Evolutionary conservation across 2,329 filamentous ascomycete genomes (phyloP), one percentile per base, ranked within the genome.

Genomic region (Phyllosticta ampelicida): DNA sequence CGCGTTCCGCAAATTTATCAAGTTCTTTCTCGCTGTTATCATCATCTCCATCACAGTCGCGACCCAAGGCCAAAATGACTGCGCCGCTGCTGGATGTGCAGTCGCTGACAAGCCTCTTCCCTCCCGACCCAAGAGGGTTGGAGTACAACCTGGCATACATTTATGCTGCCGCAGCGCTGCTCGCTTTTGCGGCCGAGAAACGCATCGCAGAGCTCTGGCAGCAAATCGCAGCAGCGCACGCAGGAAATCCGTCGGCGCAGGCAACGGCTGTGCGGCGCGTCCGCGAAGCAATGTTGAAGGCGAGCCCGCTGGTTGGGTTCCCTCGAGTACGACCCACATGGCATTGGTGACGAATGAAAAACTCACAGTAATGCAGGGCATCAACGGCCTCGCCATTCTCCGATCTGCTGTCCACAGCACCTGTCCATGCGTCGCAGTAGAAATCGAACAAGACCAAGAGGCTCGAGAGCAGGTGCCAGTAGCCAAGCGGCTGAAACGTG

Each of bases 381-480:
- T 59, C 48, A 59, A 59, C 57, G 57, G 52, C 57, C 57, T 59
- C 48, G 26, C 52, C 20, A 19, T 49, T 21, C 57, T 59, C 48
- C 53, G n/a, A 3, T 10, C 48, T 13, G n/a, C 52, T 16, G 28
- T 55, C 26, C 20, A 36, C 5, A 16, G 28, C 16, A 26, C 51
- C 44, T 51, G 21, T 20, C 51, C 56, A 2, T 26, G 20, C 21
- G 11, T 53, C 21, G 51, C 51, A 9, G 11, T 23, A 11, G 26
- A 19, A 21, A 11, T 53, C 21, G 51, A 26, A 11, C n/a, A 16
- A 4, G 51, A 53, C n/a, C 21, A 44, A 44, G 36, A 44, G 1
- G 36, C 36, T 16, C 36, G 16, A 23, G 29, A 18, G 0, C 23
- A 36, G 9, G 29, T 36, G 2, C 53, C 28, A n/a, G 30, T 11